Conservation (phyloP, 2,329 filamentous ascomycete genomes). For the Anisogramma anomala region DNA sequence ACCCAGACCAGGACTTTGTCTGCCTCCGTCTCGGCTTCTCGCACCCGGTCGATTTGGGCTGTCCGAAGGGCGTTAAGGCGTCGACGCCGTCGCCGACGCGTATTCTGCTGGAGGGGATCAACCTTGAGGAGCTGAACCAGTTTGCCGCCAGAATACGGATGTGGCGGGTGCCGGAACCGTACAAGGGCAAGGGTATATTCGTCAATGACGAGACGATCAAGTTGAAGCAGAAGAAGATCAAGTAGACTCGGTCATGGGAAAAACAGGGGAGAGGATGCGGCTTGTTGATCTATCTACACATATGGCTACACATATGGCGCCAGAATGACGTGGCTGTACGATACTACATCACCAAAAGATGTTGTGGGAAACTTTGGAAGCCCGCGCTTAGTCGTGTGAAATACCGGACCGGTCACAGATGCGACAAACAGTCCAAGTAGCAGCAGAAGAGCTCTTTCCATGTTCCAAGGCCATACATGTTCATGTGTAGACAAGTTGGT, state of each 20-base stretch:
- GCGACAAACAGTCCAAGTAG: too few relatives aligned
- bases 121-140: slow-evolving; percentile 77
- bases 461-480: too few relatives aligned
- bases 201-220: slow-evolving; percentile 96
- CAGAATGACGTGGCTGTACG: too few relatives aligned
- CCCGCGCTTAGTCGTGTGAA: too few relatives aligned
- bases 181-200: slow-evolving; percentile 99
- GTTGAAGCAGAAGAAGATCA: slow-evolving; percentile 96
- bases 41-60: slow-evolving; percentile 81
- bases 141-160: slow-evolving; percentile 80
- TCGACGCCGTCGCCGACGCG: slow-evolving; percentile 84
- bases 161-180: slow-evolving; percentile 90
- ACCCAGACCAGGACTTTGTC: slow-evolving; percentile 75
- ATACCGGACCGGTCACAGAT: too few relatives aligned
- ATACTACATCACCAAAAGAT: too few relatives aligned
- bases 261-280: not conserved
- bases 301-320: not conserved
- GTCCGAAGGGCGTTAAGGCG: slow-evolving; percentile 73
- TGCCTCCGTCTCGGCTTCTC: slow-evolving; percentile 93
- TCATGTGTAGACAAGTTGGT: too few relatives aligned
- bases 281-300: slow-evolving; percentile 13
- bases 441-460: too few relatives aligned
- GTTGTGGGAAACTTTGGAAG: too few relatives aligned
- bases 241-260: slow-evolving; percentile 39
- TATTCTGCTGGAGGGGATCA: slow-evolving; percentile 75